phyloP scores from a whole-genome alignment of 768 basidiomycete genomes.

The Leucocoprinus sp. region DNA sequence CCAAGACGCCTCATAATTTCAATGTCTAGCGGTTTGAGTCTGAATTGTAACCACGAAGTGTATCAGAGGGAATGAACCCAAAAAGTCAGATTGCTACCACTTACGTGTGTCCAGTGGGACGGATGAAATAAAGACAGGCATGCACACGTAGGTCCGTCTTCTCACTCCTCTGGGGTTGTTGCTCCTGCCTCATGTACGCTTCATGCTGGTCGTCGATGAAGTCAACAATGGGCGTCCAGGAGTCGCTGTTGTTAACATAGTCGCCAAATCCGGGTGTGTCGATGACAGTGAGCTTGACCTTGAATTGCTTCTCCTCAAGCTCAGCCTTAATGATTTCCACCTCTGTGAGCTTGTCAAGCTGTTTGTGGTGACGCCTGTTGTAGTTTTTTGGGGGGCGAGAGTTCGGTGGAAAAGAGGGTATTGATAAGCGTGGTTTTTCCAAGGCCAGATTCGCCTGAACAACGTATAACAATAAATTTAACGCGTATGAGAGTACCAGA shows the following conservation, averaged over 20 bases:
- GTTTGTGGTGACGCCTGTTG: constrained; percentile 81
- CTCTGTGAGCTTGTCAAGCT: constrained; percentile 97
- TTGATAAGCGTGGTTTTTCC: constrained; percentile 98
- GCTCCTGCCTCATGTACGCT: constrained; percentile 95
- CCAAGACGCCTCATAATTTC: constrained; percentile 99
- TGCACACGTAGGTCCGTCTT: constrained; percentile 96
- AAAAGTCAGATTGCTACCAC: constrained; percentile 23
- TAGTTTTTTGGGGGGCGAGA: constrained; percentile 91
- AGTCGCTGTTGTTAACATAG: constrained; percentile 99
- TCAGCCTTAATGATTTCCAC: constrained; percentile 99
- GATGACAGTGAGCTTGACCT: constrained; percentile 97
- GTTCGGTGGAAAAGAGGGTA: constrained; percentile 97
- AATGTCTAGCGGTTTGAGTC: constrained; percentile 94
- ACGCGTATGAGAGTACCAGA: background rate
- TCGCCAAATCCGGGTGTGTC: constrained; percentile 99
- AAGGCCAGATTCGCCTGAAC: constrained; percentile 86
- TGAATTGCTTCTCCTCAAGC: constrained; percentile 98
- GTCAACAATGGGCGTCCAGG: constrained; percentile 97
- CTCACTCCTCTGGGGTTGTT: constrained; percentile 91
- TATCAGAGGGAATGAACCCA: constrained; percentile 3
- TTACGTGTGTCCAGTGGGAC: constrained; percentile 94
- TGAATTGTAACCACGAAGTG: constrained; percentile 21
- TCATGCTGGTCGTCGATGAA: constrained; percentile 97
- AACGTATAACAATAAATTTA: background rate
- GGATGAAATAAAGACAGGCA: constrained; percentile 94